Conservation (phyloP, 2,329 filamentous ascomycete species). For the Neopestalotiopsis rosae region DNA sequence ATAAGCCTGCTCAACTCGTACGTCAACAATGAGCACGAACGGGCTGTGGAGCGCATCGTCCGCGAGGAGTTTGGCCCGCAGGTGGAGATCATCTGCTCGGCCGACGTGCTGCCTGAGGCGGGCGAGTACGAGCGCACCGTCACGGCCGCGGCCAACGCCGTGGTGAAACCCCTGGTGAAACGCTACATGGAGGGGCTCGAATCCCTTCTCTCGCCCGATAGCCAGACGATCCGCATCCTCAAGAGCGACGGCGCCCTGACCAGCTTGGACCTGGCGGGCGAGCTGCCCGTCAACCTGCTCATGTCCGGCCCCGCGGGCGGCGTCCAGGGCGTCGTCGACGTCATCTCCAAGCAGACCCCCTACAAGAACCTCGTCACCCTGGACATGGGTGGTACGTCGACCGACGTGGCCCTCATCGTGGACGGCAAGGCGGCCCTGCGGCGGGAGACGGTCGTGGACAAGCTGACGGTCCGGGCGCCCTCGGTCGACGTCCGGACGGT, state of each 20-base stretch:
- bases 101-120: conserved; percentile 50
- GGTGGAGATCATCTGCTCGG: conserved; percentile 50
- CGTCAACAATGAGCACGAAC: conserved; percentile 48
- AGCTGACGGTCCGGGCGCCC: conserved; percentile 49
- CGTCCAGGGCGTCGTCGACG: conserved; percentile 52
- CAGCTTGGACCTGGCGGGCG: conserved; percentile 47
- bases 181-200: conserved; percentile 47
- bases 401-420: conserved; percentile 51
- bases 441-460: conserved; percentile 49
- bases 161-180: conserved; percentile 53
- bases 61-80: conserved; percentile 47
- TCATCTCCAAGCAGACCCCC: conserved; percentile 48
- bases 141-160: conserved; percentile 51
- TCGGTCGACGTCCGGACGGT: conserved; percentile 55
- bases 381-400: conserved; percentile 55
- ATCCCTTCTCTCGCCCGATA: conserved; percentile 44
- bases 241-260: conserved; percentile 56
- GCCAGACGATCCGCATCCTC: conserved; percentile 50
- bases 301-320: conserved; percentile 57
- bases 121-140: conserved; percentile 56
- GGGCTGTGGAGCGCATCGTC: conserved; percentile 41
- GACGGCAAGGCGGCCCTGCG: conserved; percentile 48
- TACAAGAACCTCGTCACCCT: conserved; percentile 55
- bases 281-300: conserved; percentile 52
- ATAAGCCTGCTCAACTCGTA: conserved; percentile 54